phyloP scores from a whole-genome alignment of 306 rosid genomes.

The Notholithocarpus densiflorus region DNA sequence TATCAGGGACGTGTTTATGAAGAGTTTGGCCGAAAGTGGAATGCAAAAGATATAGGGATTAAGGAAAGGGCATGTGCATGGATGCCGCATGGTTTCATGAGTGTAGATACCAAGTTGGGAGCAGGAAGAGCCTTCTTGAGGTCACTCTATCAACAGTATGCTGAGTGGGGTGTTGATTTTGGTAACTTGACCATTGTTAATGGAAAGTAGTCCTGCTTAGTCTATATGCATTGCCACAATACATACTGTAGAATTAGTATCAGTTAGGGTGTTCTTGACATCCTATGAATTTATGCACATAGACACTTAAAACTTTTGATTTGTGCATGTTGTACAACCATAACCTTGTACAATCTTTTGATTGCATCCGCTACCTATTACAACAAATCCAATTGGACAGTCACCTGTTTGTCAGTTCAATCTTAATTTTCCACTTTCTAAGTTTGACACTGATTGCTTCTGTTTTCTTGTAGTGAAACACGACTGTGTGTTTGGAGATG shows the following conservation, averaged over 20 bases:
- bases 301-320: background rate
- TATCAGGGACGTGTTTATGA: slow-evolving; percentile 59
- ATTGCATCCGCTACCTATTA: background rate
- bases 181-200: slow-evolving; percentile 47
- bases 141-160: slow-evolving; percentile 82
- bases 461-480: slow-evolving; percentile 67
- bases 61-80: slow-evolving; percentile 72
- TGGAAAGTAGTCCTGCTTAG: slow-evolving; percentile 15
- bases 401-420: background rate
- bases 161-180: slow-evolving; percentile 91
- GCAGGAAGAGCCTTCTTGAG: slow-evolving; percentile 89
- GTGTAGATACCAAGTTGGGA: slow-evolving; percentile 68
- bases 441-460: slow-evolving; percentile 18
- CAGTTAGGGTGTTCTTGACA: slow-evolving; percentile 5
- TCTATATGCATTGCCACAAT: background rate
- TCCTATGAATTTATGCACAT: slow-evolving; percentile 9
- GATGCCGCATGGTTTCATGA: slow-evolving; percentile 94
- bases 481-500: slow-evolving; percentile 93
- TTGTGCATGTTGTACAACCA: background rate
- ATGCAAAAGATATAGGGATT: slow-evolving; percentile 76
- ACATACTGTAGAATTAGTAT: slow-evolving; percentile 10
- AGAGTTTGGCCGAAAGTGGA: slow-evolving; percentile 74
- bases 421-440: slow-evolving; percentile 1
- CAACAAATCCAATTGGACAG: background rate
- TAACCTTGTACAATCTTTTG: background rate